phyloP scores from a whole-genome alignment of 148 eudicot species.

The Fagopyrum homotropicum region DNA sequence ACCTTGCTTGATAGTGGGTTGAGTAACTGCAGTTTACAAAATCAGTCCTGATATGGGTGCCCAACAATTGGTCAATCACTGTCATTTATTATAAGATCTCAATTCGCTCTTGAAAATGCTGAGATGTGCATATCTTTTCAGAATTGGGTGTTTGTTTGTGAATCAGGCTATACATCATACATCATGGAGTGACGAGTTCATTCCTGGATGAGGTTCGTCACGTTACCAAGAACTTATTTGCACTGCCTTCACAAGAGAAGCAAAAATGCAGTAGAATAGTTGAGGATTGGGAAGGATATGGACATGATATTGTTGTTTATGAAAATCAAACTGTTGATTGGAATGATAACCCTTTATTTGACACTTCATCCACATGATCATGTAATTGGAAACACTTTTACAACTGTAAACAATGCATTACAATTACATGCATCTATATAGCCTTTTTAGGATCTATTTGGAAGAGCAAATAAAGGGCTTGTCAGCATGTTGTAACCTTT shows the following conservation, averaged over 20 bases:
- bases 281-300: conserved; percentile 34
- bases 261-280: conserved; percentile 18
- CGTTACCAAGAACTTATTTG: conserved; percentile 30
- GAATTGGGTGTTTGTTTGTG: background rate
- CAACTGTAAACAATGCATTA: no score
- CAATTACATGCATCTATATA: no score
- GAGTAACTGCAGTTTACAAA: background rate
- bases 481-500: no score
- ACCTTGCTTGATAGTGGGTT: no score
- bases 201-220: conserved; percentile 31
- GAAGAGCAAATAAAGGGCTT: no score
- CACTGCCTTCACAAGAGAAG: conserved; percentile 32
- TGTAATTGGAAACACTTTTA: no score
- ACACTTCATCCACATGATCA: conserved; percentile 21
- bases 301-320: conserved; percentile 18
- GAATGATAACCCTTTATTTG: conserved; percentile 34
- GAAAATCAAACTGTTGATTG: conserved; percentile 26
- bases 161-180: conserved; percentile 34
- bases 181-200: conserved; percentile 29
- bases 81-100: background rate
- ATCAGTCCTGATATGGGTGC: no score
- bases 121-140: no score
- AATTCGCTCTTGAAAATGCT: no score
- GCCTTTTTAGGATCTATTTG: no score
- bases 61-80: background rate